These are phyloP conservation scores for Tolypocladium ovalisporum DNA, from an alignment of 2,329 filamentous ascomycete species.

Conservation along the genomic window DNA sequence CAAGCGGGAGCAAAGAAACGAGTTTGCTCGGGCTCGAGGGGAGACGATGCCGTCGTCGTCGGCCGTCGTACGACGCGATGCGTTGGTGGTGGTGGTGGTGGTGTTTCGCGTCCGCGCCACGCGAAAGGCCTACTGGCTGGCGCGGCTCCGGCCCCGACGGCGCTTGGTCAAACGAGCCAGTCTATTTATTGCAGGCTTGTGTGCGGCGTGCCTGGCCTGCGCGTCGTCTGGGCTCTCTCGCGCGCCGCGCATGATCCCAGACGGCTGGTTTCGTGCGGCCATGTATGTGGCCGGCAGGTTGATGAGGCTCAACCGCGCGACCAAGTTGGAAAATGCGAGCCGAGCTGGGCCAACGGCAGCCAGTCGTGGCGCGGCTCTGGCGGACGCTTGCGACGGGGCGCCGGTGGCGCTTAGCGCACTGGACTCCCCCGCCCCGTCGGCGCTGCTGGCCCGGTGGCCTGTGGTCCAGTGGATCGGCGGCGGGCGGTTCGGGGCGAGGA, in stretches of 20 bases:
- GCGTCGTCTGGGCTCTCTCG: too few species aligned
- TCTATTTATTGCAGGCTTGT: neutral
- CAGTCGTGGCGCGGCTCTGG: slow-evolving; percentile 2
- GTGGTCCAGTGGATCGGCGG: neutral
- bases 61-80: neutral
- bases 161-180: neutral
- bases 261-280: neutral
- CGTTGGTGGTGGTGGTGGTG: neutral
- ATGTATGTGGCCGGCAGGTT: neutral
- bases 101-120: neutral
- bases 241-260: too few species aligned
- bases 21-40: neutral
- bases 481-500: neutral
- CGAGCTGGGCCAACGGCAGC: neutral
- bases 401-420: neutral
- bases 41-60: neutral
- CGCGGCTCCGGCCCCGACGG: neutral
- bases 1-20: neutral
- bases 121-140: neutral
- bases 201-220: too few species aligned
- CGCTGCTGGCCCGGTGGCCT: neutral
- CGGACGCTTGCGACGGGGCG: slow-evolving; percentile 1
- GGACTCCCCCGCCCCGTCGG: too few species aligned
- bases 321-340: neutral
- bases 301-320: neutral